Percentiles rank a stretch among this genome's conserved stretches.
These are phyloP conservation scores for Pythium aristosporum DNA, from an alignment of 352 stramenopile species.

Conservation along the genomic window DNA sequence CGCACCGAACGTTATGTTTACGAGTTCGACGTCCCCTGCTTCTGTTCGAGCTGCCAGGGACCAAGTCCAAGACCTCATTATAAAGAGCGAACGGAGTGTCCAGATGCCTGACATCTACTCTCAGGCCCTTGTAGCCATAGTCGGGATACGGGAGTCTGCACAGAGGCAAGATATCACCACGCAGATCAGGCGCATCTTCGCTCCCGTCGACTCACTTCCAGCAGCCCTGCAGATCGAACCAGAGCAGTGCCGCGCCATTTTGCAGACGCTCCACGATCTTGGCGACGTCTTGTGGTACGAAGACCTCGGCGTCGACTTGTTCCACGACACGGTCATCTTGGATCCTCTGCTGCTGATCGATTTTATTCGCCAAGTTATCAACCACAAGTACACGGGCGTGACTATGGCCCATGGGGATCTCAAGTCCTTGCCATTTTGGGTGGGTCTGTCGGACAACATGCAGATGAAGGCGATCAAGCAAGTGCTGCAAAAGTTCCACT, in stretches of 20 bases:
- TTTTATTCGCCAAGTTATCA: conserved; percentile 17
- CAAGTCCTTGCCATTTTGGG: background rate
- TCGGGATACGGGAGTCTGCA: background rate
- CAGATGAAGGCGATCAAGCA: conserved; percentile 1
- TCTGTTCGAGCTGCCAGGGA: background rate
- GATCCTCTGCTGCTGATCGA: conserved; percentile 10
- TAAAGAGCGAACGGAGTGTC: conserved; percentile 11
- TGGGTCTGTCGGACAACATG: background rate
- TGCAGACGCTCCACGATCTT: conserved; percentile 18
- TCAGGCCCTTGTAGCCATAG: background rate
- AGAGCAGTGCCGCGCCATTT: background rate
- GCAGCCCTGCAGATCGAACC: background rate
- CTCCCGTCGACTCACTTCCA: background rate
- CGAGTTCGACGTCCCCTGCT: background rate
- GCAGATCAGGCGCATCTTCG: conserved; percentile 1
- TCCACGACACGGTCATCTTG: too few species aligned
- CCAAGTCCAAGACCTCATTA: background rate
- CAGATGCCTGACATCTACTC: conserved; percentile 12
- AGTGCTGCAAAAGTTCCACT: too few species aligned
- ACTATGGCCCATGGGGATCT: background rate
- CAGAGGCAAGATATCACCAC: background rate
- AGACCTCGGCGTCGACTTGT: too few species aligned
- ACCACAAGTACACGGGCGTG: conserved; percentile 3
- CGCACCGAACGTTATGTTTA: background rate
- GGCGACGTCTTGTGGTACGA: background rate